Base-by-base conservation (phyloP, 129 eudicot genomes). In the Oenanthe sinensis region DNA sequence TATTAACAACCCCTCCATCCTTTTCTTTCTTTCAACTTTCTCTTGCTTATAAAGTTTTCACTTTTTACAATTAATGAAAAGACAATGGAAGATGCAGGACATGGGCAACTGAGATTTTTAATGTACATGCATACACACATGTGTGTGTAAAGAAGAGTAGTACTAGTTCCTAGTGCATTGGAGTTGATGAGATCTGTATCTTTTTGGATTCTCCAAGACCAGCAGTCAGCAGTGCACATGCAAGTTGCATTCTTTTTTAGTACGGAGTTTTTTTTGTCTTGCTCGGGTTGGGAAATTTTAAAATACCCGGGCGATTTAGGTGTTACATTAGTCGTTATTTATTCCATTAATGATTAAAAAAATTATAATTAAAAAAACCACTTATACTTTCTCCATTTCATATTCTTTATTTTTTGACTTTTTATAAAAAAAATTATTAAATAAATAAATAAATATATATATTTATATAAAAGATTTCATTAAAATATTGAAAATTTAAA, bases 1-100 rank as follows among this genome's bases (percentile, higher is more conserved):
- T 19, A 87, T 74, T 50, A 86, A 26, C 69, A 86, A 26, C 69
- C 33, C 87, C 85, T 74, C 93, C 98, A 89, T 88, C 81, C 45
- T 62, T 72, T 11, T 75, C 58, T 58, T 14, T 65, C 8, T 16
- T 44, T 0, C 71, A 48, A n/a, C 78, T 80, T 22, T 22, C n/a
- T 58, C 65, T 6, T 37, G 17, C 44, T 16, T 22, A 4, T 78
- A 79, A 77, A 77, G 17, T 77, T 28, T 63, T 55, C 60, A 24
- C 63, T 79, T 85, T 84, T 84, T 79, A 44, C 45, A 58, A 80
- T 42, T 50, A 47, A 45, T 67, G 75, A 60, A 28, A 60, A 50
- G n/a, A 49, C 44, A 44, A 43, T 42, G 54, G 79, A 79, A 85
- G 84, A 79, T 85, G 84, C 83, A 82, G 52, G 36, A 72, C 15